These are phyloP conservation scores for Cercospora citrullina DNA, from an alignment of 2,329 filamentous ascomycete species.

Conservation along the genomic window DNA sequence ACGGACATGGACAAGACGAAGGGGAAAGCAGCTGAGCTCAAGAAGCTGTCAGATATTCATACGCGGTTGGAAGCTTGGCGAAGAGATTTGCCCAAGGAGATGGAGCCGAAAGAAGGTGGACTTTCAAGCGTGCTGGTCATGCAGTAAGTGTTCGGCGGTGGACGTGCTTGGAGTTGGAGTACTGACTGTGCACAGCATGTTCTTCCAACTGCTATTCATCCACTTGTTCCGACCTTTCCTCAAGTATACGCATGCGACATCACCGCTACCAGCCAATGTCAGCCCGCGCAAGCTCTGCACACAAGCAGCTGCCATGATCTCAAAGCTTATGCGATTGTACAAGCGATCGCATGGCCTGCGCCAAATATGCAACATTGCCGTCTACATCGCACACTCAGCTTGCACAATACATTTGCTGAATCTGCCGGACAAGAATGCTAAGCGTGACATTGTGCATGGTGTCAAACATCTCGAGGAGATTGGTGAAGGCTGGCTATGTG, in stretches of 20 bases:
- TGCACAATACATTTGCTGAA: constrained; percentile 95
- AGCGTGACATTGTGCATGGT: constrained; percentile 84
- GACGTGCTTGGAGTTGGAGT: neutral
- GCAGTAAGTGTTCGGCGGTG: constrained; percentile 67
- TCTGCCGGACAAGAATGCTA: constrained; percentile 86
- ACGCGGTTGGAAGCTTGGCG: constrained; percentile 88
- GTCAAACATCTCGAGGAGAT: constrained; percentile 93
- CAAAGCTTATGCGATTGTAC: constrained; percentile 90
- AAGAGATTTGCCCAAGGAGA: constrained; percentile 75
- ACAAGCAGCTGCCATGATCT: constrained; percentile 83
- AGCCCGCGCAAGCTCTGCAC: constrained; percentile 90
- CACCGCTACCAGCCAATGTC: constrained; percentile 80
- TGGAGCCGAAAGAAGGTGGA: constrained; percentile 86
- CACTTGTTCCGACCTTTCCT: constrained; percentile 94
- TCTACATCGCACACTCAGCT: constrained; percentile 92
- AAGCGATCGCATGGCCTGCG: constrained; percentile 87
- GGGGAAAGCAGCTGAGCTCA: constrained; percentile 80
- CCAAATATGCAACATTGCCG: constrained; percentile 93
- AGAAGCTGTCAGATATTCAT: constrained; percentile 89
- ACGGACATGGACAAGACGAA: constrained; percentile 59
- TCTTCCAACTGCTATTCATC: constrained; percentile 92
- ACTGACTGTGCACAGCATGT: constrained; percentile 67
- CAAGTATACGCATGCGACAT: constrained; percentile 79
- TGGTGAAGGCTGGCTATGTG: constrained; percentile 90
- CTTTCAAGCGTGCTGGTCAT: constrained; percentile 77